phyloP scores from a whole-genome alignment of 2,329 filamentous ascomycete genomes.

The Corynespora cassiicola region DNA sequence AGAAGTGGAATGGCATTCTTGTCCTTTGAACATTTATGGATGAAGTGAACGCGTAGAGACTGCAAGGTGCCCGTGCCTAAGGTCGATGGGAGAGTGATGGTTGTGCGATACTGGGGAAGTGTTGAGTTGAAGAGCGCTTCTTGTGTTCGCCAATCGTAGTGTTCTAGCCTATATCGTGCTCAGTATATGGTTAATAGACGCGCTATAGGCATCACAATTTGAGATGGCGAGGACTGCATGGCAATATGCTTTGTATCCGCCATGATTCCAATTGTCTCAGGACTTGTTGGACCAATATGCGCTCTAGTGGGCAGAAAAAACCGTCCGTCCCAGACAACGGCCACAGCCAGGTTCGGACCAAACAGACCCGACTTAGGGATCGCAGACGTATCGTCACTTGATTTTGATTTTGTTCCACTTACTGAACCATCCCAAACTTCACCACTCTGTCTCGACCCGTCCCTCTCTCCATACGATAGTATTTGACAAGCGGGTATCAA shows the following conservation, averaged over 20 bases:
- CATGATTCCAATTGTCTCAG: too few species aligned
- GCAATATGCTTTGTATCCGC: too few species aligned
- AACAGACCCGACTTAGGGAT: too few species aligned
- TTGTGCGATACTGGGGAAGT: conserved; percentile 70
- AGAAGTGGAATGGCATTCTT: conserved; percentile 67
- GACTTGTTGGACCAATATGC: too few species aligned
- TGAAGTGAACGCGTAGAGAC: conserved; percentile 67
- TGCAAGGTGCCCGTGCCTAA: conserved; percentile 14
- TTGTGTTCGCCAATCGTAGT: conserved; percentile 68
- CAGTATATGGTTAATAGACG: conserved; percentile 12
- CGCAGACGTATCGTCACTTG: too few species aligned
- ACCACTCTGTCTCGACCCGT: not conserved
- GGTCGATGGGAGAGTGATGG: conserved; percentile 47
- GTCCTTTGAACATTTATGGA: conserved; percentile 64
- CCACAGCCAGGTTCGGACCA: too few species aligned
- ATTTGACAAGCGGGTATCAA: not conserved
- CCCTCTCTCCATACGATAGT: not conserved
- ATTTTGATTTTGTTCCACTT: too few species aligned
- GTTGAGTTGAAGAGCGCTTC: conserved; percentile 64
- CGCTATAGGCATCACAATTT: conserved; percentile 11
- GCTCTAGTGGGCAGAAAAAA: too few species aligned
- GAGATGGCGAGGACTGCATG: conserved; percentile 9
- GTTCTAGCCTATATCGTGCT: conserved; percentile 63
- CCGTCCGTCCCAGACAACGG: too few species aligned
- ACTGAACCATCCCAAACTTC: too few species aligned